Evolutionary conservation across 345 rosid genomes (phyloP).

Genomic region (Rubroshorea leprosula): DNA sequence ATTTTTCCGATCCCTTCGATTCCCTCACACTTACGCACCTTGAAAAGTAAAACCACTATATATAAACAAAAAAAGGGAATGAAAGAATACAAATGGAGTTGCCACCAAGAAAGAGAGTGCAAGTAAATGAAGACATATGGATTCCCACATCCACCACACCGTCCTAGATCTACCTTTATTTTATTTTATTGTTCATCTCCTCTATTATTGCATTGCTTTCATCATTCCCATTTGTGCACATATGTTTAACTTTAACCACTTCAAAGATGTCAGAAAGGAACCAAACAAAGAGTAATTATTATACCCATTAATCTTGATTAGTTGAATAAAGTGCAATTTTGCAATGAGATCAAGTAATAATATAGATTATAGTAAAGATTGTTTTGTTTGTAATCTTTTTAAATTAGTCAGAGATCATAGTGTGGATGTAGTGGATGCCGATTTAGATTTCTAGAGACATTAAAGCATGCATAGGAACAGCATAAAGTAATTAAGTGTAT

Average conservation of each 20-base stretch:
- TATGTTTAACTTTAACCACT: constrained; percentile 6
- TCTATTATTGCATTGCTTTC: constrained; percentile 19
- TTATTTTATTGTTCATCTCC: not conserved
- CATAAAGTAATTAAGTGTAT: not conserved
- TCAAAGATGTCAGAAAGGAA: not conserved
- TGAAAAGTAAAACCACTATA: constrained; percentile 1
- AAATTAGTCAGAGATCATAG: too few relatives aligned
- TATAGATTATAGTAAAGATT: not conserved
- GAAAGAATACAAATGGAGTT: not conserved
- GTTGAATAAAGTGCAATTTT: not conserved
- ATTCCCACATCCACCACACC: constrained; percentile 20
- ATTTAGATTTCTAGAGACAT: not conserved
- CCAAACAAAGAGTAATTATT: too few relatives aligned
- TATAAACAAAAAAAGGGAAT: not conserved
- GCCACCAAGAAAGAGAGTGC: constrained; percentile 18
- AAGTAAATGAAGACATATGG: constrained; percentile 25
- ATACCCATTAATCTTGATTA: not conserved
- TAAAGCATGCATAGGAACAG: not conserved
- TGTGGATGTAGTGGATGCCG: not conserved
- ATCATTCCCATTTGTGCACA: constrained; percentile 3
- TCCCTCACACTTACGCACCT: constrained; percentile 7
- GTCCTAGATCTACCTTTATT: not conserved
- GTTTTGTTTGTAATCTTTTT: not conserved
- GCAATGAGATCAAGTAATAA: not conserved
- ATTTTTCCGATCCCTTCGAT: constrained; percentile 16